A percentile compares a stretch with the other conserved stretches of the same genome.
phyloP scores from a whole-genome alignment of 306 rosid species.

The Coriaria nepalensis region DNA sequence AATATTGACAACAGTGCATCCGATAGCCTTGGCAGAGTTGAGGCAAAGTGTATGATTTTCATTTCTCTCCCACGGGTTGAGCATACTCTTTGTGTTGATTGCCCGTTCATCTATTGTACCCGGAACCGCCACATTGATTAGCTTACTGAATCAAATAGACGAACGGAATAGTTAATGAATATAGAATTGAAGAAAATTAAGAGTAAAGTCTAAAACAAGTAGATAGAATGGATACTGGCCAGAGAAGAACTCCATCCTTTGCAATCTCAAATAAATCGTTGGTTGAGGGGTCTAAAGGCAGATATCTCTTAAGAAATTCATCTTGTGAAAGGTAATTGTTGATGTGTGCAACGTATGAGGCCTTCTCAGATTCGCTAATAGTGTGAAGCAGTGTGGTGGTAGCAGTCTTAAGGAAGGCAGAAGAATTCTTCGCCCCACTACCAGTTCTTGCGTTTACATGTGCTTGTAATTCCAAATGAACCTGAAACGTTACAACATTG shows the following conservation, averaged over 20 bases:
- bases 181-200: conserved; percentile 2
- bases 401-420: conserved; percentile 86
- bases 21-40: conserved; percentile 98
- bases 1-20: conserved; percentile 91
- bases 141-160: conserved; percentile 53
- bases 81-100: conserved; percentile 68
- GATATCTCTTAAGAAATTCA: conserved; percentile 59
- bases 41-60: conserved; percentile 96
- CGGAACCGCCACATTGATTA: conserved; percentile 91
- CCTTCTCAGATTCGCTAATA: conserved; percentile 93
- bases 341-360: conserved; percentile 87
- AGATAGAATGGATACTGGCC: conserved; percentile 28
- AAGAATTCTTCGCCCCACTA: conserved; percentile 60
- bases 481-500: conserved; percentile 21
- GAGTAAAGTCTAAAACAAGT: not conserved
- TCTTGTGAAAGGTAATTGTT: conserved; percentile 75
- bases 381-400: conserved; percentile 98
- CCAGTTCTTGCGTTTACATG: conserved; percentile 63
- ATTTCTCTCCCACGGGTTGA: conserved; percentile 98
- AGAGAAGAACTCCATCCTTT: conserved; percentile 91
- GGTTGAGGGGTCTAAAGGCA: conserved; percentile 80
- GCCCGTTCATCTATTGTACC: conserved; percentile 94
- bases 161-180: not conserved
- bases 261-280: conserved; percentile 81
- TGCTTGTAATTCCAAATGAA: conserved; percentile 68